These are phyloP conservation scores for Tympanopsis confertula DNA, from an alignment of 2,329 filamentous ascomycete genomes.

Conservation along the genomic window DNA sequence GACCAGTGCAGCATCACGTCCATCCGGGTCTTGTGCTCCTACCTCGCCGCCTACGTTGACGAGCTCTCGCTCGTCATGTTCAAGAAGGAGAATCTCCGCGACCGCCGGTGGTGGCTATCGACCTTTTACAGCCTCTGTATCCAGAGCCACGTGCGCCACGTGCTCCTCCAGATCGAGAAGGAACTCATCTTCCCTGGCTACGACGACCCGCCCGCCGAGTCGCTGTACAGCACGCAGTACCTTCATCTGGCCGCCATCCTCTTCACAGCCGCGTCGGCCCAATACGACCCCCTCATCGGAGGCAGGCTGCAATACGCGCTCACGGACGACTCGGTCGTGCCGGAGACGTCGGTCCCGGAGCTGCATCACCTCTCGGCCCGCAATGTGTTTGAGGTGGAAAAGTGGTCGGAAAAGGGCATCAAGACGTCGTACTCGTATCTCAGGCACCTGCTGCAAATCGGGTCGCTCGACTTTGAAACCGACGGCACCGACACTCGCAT, in stretches of 20 bases:
- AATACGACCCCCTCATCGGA: constrained; percentile 16
- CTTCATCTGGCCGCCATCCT: constrained; percentile 14
- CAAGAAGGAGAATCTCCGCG: constrained; percentile 17
- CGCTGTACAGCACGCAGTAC: constrained; percentile 14
- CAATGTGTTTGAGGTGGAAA: constrained; percentile 11
- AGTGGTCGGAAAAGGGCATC: constrained; percentile 14
- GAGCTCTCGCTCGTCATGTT: constrained; percentile 16
- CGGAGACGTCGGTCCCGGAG: constrained; percentile 13
- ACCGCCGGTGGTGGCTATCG: constrained; percentile 17
- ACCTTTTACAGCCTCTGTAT: constrained; percentile 18
- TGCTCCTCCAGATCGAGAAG: constrained; percentile 14
- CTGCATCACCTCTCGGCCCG: constrained; percentile 13
- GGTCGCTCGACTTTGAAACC: constrained; percentile 15
- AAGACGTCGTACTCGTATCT: constrained; percentile 17
- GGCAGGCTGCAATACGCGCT: constrained; percentile 13
- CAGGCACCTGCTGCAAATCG: constrained; percentile 13
- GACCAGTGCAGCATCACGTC: constrained; percentile 14
- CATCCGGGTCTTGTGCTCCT: constrained; percentile 11
- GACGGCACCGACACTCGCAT: background rate
- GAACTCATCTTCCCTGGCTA: constrained; percentile 10
- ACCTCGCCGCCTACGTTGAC: constrained; percentile 14
- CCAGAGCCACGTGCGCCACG: constrained; percentile 16
- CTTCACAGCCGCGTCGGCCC: constrained; percentile 17
- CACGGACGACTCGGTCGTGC: constrained; percentile 12
- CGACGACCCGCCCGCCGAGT: constrained; percentile 10